Conservation (phyloP, 345 rosid species). For the Combretum micranthum region DNA sequence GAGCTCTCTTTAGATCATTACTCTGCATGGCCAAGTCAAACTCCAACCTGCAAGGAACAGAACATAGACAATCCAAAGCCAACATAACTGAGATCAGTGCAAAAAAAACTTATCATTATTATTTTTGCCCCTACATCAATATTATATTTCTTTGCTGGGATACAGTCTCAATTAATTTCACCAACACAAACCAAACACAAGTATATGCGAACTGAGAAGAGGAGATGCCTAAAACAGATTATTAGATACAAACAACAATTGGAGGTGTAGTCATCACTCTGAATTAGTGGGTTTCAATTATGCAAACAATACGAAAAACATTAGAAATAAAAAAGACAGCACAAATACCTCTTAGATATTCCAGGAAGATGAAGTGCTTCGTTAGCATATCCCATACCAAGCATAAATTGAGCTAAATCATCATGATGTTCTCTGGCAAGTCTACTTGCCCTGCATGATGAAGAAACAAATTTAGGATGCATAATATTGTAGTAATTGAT, state of each 20-base stretch:
- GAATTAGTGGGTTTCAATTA: too few relatives aligned
- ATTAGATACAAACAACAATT: too few relatives aligned
- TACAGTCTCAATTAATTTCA: too few relatives aligned
- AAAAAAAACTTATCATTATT: too few relatives aligned
- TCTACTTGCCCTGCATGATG: constrained; percentile 78
- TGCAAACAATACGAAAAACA: too few relatives aligned
- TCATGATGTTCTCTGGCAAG: constrained; percentile 99
- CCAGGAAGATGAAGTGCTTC: constrained; percentile 99
- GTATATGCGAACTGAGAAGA: too few relatives aligned
- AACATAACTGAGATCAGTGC: not conserved
- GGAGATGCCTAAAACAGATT: too few relatives aligned
- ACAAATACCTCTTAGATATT: constrained; percentile 81
- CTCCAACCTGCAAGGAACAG: constrained; percentile 60
- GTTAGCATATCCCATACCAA: constrained; percentile 98
- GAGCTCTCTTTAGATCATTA: constrained; percentile 96
- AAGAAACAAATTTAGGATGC: constrained; percentile 13
- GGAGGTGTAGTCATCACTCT: too few relatives aligned
- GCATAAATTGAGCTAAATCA: constrained; percentile 95
- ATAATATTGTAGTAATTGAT: constrained; percentile 1
- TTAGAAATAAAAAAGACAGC: not conserved
- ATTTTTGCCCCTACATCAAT: too few relatives aligned
- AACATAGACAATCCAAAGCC: constrained; percentile 1
- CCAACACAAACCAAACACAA: too few relatives aligned
- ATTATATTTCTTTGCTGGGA: too few relatives aligned
- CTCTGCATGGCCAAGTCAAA: constrained; percentile 98